Evolutionary conservation across 768 basidiomycete species (phyloP).

Genomic region (Harrya chromipes): DNA sequence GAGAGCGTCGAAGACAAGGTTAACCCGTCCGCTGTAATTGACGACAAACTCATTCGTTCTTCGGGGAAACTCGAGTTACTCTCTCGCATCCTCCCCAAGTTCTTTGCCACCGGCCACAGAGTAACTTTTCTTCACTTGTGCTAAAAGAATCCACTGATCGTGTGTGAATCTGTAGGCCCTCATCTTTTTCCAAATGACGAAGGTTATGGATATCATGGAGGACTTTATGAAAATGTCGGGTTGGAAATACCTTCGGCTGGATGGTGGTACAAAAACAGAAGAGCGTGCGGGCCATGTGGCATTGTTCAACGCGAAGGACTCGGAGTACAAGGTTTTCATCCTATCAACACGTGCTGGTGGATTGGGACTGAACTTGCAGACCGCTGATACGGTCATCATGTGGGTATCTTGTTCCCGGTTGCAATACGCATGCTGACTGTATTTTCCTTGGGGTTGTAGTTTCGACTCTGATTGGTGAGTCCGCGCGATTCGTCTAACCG

Average conservation of each 20-base stretch:
- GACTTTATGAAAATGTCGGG: constrained; percentile 88
- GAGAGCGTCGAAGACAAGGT: constrained; percentile 94
- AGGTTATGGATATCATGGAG: constrained; percentile 98
- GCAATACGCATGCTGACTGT: constrained; percentile 4
- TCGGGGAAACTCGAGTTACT: constrained; percentile 95
- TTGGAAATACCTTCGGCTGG: constrained; percentile 88
- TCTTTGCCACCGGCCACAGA: constrained; percentile 89
- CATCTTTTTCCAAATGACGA: constrained; percentile 99
- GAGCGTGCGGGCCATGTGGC: constrained; percentile 87
- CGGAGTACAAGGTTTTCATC: constrained; percentile 89
- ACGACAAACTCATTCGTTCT: constrained; percentile 80
- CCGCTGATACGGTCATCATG: constrained; percentile 96
- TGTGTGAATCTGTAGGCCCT: constrained; percentile 59
- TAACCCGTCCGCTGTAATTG: constrained; percentile 75
- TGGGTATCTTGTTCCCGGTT: constrained; percentile 36
- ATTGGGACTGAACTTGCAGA: constrained; percentile 91
- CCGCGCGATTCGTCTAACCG: background rate
- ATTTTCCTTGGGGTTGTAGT: constrained; percentile 33
- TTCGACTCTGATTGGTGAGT: constrained; percentile 74
- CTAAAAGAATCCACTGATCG: background rate
- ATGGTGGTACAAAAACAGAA: constrained; percentile 95
- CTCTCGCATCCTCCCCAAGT: constrained; percentile 89
- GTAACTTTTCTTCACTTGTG: constrained; percentile 37
- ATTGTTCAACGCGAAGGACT: constrained; percentile 84
- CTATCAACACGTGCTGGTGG: constrained; percentile 93